Percentiles rank a stretch among this genome's conserved stretches.
Evolutionary conservation across 2,329 filamentous ascomycete species (phyloP).

Genomic region (Dryadomyces quercus-mongolicae): DNA sequence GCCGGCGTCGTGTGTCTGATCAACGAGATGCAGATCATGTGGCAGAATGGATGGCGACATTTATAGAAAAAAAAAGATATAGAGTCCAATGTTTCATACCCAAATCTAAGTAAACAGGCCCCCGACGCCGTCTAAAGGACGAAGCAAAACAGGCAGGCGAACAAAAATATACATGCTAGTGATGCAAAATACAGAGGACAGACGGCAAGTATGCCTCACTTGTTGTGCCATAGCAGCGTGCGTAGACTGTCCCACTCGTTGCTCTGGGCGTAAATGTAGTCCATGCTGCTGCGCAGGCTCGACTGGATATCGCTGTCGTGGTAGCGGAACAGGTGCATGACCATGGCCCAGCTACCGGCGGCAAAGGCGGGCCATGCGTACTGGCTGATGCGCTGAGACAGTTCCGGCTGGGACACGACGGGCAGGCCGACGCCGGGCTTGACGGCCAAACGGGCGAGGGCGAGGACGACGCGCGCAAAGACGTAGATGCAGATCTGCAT

Average conservation of each 20-base stretch:
- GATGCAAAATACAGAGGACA: neutral
- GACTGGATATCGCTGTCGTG: constrained; percentile 85
- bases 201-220: too few species aligned
- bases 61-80: constrained; percentile 20
- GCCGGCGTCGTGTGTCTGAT: constrained; percentile 38
- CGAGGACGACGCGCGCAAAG: constrained; percentile 80
- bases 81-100: neutral
- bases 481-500: constrained; percentile 99
- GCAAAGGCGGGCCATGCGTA: constrained; percentile 92
- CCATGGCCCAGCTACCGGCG: constrained; percentile 75
- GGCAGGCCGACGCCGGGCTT: constrained; percentile 46
- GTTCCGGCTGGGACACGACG: constrained; percentile 33
- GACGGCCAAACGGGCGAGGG: constrained; percentile 71
- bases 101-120: neutral
- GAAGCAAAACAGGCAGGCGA: neutral
- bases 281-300: constrained; percentile 90
- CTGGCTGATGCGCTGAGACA: constrained; percentile 40
- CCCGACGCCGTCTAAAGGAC: neutral
- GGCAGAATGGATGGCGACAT: constrained; percentile 46
- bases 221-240: constrained; percentile 80
- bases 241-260: constrained; percentile 80
- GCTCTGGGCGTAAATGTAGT: constrained; percentile 86
- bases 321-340: constrained; percentile 93
- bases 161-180: neutral
- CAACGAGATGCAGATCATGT: constrained; percentile 49